phyloP scores from a whole-genome alignment of 768 basidiomycete species.

The Lactarius trivialis region DNA sequence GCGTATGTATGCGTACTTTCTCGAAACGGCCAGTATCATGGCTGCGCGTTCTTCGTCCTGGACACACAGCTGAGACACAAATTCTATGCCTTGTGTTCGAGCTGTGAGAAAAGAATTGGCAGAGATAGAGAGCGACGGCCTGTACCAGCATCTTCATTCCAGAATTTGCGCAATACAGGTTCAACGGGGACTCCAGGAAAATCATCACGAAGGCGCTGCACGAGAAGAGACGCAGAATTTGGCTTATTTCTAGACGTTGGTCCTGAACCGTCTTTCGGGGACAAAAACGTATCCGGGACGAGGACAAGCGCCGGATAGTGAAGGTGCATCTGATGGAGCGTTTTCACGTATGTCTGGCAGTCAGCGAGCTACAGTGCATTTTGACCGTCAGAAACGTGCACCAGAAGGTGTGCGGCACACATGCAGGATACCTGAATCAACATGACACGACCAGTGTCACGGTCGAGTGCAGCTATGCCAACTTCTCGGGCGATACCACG shows the following conservation, averaged over 20 bases:
- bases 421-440: slow-evolving; percentile 61
- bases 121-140: slow-evolving; percentile 3
- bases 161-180: slow-evolving; percentile 70
- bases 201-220: slow-evolving; percentile 67
- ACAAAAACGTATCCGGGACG: slow-evolving; percentile 77
- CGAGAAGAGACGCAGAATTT: slow-evolving; percentile 50
- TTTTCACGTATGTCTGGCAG: slow-evolving; percentile 84
- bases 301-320: slow-evolving; percentile 66
- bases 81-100: slow-evolving; percentile 56
- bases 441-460: slow-evolving; percentile 65
- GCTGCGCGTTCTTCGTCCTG: slow-evolving; percentile 80
- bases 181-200: slow-evolving; percentile 64
- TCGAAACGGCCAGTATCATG: slow-evolving; percentile 67
- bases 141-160: slow-evolving; percentile 77
- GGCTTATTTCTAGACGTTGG: slow-evolving; percentile 41
- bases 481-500: slow-evolving; percentile 76
- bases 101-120: slow-evolving; percentile 1
- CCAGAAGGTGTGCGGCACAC: not conserved
- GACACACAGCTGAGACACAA: slow-evolving; percentile 67
- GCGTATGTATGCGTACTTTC: slow-evolving; percentile 56
- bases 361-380: slow-evolving; percentile 57
- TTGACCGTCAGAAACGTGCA: not conserved
- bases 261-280: slow-evolving; percentile 44
- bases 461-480: slow-evolving; percentile 82
- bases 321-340: slow-evolving; percentile 77